phyloP scores from a whole-genome alignment of 164 flowering plant genomes.

The Magnolia kwangsiensis region DNA sequence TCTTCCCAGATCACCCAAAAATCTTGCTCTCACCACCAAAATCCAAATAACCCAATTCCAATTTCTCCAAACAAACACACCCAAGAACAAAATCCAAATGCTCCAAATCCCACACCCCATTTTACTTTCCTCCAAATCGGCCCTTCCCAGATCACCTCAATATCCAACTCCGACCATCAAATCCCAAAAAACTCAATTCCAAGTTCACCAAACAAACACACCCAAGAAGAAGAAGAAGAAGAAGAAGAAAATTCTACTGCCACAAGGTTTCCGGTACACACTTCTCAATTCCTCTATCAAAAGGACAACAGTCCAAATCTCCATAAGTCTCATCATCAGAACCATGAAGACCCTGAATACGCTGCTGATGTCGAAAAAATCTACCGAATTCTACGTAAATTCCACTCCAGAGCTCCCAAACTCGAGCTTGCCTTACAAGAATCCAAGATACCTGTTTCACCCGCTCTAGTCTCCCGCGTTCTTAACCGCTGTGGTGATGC shows the following conservation, averaged over 20 bases:
- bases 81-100: background rate
- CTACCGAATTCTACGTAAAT: conserved; percentile 61
- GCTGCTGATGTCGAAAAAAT: conserved; percentile 67
- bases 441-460: conserved; percentile 46
- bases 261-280: background rate
- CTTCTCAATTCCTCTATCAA: background rate
- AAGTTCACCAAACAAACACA: background rate
- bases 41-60: background rate
- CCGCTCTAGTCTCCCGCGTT: conserved; percentile 66
- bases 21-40: background rate
- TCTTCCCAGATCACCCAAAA: background rate
- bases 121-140: background rate
- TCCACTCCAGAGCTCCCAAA: conserved; percentile 72
- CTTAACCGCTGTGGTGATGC: conserved; percentile 88
- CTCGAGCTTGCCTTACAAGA: conserved; percentile 72
- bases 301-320: background rate
- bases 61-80: background rate
- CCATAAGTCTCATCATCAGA: background rate
- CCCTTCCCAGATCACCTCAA: background rate
- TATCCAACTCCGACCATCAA: background rate
- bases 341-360: conserved; percentile 34
- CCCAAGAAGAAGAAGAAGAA: background rate
- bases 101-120: background rate
- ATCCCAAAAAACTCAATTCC: background rate
- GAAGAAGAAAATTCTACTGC: background rate